Conservation (phyloP, 371 early-diverging fungal genomes). For the Catenaria anguillulae region DNA sequence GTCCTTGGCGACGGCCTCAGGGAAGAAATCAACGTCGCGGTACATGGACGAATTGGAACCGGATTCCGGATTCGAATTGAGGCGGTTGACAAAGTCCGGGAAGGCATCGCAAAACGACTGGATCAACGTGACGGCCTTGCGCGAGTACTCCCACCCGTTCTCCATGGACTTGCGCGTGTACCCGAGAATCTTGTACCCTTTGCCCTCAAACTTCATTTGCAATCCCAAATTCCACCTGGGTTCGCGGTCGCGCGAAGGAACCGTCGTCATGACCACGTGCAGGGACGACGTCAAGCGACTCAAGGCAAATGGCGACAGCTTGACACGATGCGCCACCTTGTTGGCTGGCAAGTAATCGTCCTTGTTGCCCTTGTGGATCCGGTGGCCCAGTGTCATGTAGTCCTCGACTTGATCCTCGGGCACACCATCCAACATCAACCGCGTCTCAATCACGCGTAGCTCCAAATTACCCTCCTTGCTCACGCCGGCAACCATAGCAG, state of each 20-base stretch:
- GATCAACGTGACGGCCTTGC: constrained; percentile 56
- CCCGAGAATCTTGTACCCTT: constrained; percentile 68
- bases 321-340: no score
- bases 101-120: constrained; percentile 43
- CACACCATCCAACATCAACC: no score
- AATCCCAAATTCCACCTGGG: constrained; percentile 64
- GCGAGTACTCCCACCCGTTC: constrained; percentile 71
- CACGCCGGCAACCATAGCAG: no score
- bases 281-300: constrained; percentile 72
- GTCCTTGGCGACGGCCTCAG: constrained; percentile 22
- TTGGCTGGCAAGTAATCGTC: no score
- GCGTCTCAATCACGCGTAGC: no score
- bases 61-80: constrained; percentile 31
- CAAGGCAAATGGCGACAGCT: constrained; percentile 38
- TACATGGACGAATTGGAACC: constrained; percentile 23
- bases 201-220: constrained; percentile 75
- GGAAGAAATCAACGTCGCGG: constrained; percentile 39
- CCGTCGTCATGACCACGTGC: constrained; percentile 36
- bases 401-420: no score
- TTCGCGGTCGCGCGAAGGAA: constrained; percentile 18
- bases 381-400: no score
- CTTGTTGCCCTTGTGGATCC: no score
- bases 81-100: constrained; percentile 44
- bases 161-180: constrained; percentile 55
- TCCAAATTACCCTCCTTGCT: no score